These are phyloP conservation scores for Neurospora cerealis DNA, from an alignment of 495 filamentous ascomycete genomes.

Conservation along the genomic window DNA sequence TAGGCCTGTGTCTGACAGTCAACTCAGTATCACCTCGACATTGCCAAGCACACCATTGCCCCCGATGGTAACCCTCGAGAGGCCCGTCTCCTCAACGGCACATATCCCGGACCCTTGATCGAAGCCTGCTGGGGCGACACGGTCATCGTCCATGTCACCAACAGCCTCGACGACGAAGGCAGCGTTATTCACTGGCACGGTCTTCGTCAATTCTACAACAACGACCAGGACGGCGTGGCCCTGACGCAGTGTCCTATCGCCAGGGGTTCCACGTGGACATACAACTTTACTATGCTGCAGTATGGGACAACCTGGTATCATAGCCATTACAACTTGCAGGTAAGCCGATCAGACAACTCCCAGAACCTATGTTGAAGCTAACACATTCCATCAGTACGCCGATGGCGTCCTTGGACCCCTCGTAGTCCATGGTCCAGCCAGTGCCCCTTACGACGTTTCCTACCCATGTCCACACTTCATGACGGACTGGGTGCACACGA, in stretches of 20 bases:
- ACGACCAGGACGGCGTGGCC: slow-evolving; percentile 30
- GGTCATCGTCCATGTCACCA: slow-evolving; percentile 41
- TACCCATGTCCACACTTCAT: slow-evolving; percentile 33
- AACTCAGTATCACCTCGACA: slow-evolving; percentile 19
- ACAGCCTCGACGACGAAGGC: slow-evolving; percentile 24
- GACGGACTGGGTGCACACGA: slow-evolving; percentile 26
- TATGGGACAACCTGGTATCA: slow-evolving; percentile 49
- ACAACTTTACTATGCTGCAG: slow-evolving; percentile 35
- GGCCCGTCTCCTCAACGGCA: slow-evolving; percentile 24
- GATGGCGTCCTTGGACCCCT: slow-evolving; percentile 39
- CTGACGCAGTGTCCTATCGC: slow-evolving; percentile 40
- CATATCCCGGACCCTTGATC: slow-evolving; percentile 39
- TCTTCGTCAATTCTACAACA: slow-evolving; percentile 24
- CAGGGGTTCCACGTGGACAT: slow-evolving; percentile 28
- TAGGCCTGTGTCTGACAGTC: neutral
- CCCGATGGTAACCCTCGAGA: slow-evolving; percentile 29
- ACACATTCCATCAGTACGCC: slow-evolving; percentile 28
- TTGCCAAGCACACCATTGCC: slow-evolving; percentile 17
- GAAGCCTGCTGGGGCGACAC: slow-evolving; percentile 49
- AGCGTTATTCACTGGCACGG: slow-evolving; percentile 46
- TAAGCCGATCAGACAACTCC: neutral
- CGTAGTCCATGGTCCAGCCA: slow-evolving; percentile 43
- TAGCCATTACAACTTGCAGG: slow-evolving; percentile 35
- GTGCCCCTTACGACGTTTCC: slow-evolving; percentile 41
- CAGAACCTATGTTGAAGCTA: neutral